Conservation (phyloP, 768 basidiomycete genomes). For the Astraeus odoratus region DNA sequence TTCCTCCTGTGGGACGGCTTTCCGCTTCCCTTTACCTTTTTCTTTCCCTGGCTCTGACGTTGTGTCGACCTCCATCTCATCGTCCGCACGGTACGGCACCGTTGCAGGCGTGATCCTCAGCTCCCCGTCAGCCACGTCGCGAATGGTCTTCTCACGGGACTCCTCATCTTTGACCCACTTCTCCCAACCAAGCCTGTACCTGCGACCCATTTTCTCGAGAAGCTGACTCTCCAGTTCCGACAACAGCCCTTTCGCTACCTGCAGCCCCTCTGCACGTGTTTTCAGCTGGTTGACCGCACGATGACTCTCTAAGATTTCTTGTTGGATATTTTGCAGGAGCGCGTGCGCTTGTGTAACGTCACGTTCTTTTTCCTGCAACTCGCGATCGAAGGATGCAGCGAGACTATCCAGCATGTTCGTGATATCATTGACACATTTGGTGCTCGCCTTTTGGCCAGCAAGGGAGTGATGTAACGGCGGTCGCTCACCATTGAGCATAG, state of each 20-base stretch:
- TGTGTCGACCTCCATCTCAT: slow-evolving; percentile 36
- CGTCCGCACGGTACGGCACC: slow-evolving; percentile 40
- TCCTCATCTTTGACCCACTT: slow-evolving; percentile 89
- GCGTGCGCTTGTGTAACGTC: slow-evolving; percentile 88
- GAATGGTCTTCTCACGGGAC: slow-evolving; percentile 61
- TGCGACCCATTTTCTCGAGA: slow-evolving; percentile 66
- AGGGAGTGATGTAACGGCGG: slow-evolving; percentile 80
- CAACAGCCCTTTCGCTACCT: slow-evolving; percentile 52
- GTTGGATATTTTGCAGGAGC: slow-evolving; percentile 77
- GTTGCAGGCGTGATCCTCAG: slow-evolving; percentile 41
- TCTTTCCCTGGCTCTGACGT: slow-evolving; percentile 35
- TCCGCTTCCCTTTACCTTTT: slow-evolving; percentile 50
- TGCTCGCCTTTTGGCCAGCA: slow-evolving; percentile 80
- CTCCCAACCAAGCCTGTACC: slow-evolving; percentile 86
- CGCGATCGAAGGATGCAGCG: slow-evolving; percentile 85
- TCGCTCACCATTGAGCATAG: slow-evolving; percentile 45
- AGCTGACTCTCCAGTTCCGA: slow-evolving; percentile 60
- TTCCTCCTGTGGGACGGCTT: slow-evolving; percentile 40
- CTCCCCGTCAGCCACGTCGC: slow-evolving; percentile 55
- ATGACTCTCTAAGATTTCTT: slow-evolving; percentile 84
- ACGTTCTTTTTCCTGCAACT: slow-evolving; percentile 85
- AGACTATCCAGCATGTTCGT: slow-evolving; percentile 81
- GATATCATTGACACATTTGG: slow-evolving; percentile 79
- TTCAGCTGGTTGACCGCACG: slow-evolving; percentile 66
- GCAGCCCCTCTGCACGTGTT: slow-evolving; percentile 58